Conservation (phyloP, 2,329 filamentous ascomycete genomes). For the Sclerotiophoma versabilis region DNA sequence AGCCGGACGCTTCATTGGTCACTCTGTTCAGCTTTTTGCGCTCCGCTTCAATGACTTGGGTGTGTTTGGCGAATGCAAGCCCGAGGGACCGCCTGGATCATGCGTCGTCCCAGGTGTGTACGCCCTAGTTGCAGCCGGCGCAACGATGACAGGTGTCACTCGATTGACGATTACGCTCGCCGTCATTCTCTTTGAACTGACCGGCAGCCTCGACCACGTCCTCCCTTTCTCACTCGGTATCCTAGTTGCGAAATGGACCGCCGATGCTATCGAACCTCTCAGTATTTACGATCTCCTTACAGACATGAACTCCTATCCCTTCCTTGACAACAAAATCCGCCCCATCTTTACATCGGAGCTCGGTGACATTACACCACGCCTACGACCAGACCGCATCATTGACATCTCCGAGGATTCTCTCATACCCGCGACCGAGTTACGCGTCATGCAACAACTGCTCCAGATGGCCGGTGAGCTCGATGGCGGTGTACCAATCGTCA, state of each 20-base stretch:
- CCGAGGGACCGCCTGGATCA: constrained; percentile 71
- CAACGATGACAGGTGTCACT: constrained; percentile 98
- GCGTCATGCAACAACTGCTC: constrained; percentile 79
- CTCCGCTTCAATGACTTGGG: constrained; percentile 73
- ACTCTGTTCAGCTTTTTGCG: constrained; percentile 82
- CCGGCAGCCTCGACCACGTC: constrained; percentile 92
- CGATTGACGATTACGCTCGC: constrained; percentile 90
- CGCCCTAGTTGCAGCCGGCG: constrained; percentile 89
- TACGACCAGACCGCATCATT: constrained; percentile 79
- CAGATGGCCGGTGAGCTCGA: constrained; percentile 90
- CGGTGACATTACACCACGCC: constrained; percentile 81
- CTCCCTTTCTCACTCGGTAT: constrained; percentile 92
- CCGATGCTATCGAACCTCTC: constrained; percentile 90
- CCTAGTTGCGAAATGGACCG: constrained; percentile 96
- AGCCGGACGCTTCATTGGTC: constrained; percentile 86
- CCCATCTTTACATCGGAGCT: constrained; percentile 89
- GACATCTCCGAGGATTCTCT: constrained; percentile 86
- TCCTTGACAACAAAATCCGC: constrained; percentile 95
- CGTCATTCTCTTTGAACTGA: constrained; percentile 95
- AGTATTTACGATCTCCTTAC: constrained; percentile 96
- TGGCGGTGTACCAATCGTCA: constrained; percentile 85
- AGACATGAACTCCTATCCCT: constrained; percentile 96
- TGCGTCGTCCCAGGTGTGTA: constrained; percentile 98
- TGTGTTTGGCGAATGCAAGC: constrained; percentile 77
- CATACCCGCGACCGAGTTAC: constrained; percentile 77